Percentiles rank a stretch among this genome's conserved stretches.
phyloP scores from a whole-genome alignment of 805 yeast genomes.

The Candida ovalis region DNA sequence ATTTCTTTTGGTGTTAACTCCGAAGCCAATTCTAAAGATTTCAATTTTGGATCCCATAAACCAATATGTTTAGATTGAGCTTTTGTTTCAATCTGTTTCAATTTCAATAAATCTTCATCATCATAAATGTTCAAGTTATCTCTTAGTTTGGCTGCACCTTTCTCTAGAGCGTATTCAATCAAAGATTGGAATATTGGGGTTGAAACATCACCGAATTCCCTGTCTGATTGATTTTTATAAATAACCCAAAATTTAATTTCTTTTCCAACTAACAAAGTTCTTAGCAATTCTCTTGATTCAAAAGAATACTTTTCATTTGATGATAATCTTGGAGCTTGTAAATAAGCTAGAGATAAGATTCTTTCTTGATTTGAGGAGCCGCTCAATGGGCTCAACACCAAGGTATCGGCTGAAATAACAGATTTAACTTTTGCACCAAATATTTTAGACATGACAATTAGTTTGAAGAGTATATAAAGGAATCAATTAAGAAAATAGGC shows the following conservation, averaged over 20 bases:
- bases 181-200: conserved; percentile 62
- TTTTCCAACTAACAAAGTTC: conserved; percentile 63
- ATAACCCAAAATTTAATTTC: conserved; percentile 54
- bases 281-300: conserved; percentile 57
- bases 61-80: conserved; percentile 55
- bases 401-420: conserved; percentile 68
- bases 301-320: conserved; percentile 46
- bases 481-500: neutral
- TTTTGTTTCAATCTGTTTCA: conserved; percentile 39
- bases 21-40: conserved; percentile 23
- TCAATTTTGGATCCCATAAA: conserved; percentile 42
- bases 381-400: conserved; percentile 53
- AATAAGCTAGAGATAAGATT: conserved; percentile 58
- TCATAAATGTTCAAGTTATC: conserved; percentile 44
- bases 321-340: conserved; percentile 52
- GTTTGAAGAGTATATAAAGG: neutral
- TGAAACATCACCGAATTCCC: conserved; percentile 70
- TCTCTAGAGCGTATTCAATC: conserved; percentile 48
- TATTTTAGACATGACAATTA: conserved; percentile 27
- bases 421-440: conserved; percentile 61
- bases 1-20: conserved; percentile 33
- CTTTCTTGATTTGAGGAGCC: conserved; percentile 54
- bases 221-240: conserved; percentile 48
- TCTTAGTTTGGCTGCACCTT: conserved; percentile 62
- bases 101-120: conserved; percentile 36